Evolutionary conservation across 371 early-diverging fungal genomes (phyloP).

Genomic region (Mucor indicus): DNA sequence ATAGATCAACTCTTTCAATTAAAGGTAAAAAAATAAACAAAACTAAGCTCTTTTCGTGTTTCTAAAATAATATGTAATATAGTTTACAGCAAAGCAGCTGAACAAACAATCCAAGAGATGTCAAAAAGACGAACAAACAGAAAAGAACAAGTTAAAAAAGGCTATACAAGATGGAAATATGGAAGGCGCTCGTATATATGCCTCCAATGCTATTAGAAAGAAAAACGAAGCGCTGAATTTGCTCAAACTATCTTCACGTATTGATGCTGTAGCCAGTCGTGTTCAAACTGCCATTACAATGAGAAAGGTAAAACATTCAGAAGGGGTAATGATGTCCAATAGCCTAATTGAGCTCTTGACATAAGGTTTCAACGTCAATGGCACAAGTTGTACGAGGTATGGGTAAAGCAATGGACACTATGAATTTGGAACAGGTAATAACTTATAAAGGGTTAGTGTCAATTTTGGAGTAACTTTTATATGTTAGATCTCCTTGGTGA

Average conservation of each 20-base stretch:
- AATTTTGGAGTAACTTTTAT: no score
- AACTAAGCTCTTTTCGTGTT: constrained; percentile 1
- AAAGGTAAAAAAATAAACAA: constrained; percentile 44
- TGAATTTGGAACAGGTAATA: constrained; percentile 89
- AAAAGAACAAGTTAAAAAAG: constrained; percentile 89
- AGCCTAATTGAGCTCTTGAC: no score
- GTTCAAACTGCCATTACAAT: constrained; percentile 96
- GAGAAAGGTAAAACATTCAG: constrained; percentile 60
- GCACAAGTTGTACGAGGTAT: constrained; percentile 85
- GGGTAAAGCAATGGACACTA: constrained; percentile 89
- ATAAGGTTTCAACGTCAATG: constrained; percentile 71
- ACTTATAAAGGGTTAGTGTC: neutral
- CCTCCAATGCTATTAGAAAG: constrained; percentile 96
- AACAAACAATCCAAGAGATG: constrained; percentile 82
- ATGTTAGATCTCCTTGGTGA: constrained; percentile 85
- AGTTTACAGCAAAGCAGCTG: constrained; percentile 93
- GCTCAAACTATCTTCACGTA: constrained; percentile 81
- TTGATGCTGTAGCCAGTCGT: constrained; percentile 90
- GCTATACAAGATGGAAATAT: constrained; percentile 92
- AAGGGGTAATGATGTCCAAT: no score
- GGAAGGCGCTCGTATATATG: constrained; percentile 94
- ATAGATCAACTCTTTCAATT: constrained; percentile 70
- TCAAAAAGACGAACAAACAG: constrained; percentile 79
- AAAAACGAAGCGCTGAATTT: constrained; percentile 92
- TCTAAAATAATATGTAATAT: neutral